Base-by-base conservation (phyloP, 1,284 basidiomycete genomes). In the Apiotrichum brassicae region DNA sequence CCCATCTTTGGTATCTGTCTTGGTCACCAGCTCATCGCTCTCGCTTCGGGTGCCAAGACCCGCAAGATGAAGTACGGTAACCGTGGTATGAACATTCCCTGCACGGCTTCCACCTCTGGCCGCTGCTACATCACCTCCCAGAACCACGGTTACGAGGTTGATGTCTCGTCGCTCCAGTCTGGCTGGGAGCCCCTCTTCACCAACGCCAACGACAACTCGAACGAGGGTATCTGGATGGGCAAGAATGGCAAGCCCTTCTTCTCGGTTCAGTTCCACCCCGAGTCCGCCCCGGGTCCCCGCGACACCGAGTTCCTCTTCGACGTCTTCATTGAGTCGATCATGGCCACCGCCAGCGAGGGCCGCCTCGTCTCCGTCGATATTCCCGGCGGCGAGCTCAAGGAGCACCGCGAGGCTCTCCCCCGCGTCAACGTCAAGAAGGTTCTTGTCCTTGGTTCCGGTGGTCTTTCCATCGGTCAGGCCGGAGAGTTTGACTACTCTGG, bases 11-110 rank as follows among this genome's bases (percentile, higher is more conserved):
- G 95, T 74, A 98, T 99, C 69, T 99, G 95, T 78, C 82, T 98
- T 35, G 95, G 95, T 43, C 95, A 99, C 74, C 95, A 99, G 76
- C 80, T 99, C 25, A 82, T 99, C 56, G 91, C 93, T 6, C 82
- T 97, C 49, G 95, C 95, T 35, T 87, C 89, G 5, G 95, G 95
- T 41, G 94, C 92, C 9, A 81, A 79, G 56, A 98, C 95, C 8
- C 87, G 86, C 43, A 98, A 98, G 76, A 97, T 98, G 89, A 97
- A 97, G 78, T 98, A 97, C 72, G 95, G 95, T 49, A 98, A 98
- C 72, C 88, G 95, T 60, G 95, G 95, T 13, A 92, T 97, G 73
- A 99, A 99, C 76, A 90, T 98, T 65, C 95, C 95, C 4, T 98
- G 94, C 75, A 97, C 90, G 32, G 89, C 94, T 73, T 81, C 86